Evolutionary conservation across 2,329 filamentous ascomycete species (phyloP).

Genomic region (Knoxdaviesia capensis): DNA sequence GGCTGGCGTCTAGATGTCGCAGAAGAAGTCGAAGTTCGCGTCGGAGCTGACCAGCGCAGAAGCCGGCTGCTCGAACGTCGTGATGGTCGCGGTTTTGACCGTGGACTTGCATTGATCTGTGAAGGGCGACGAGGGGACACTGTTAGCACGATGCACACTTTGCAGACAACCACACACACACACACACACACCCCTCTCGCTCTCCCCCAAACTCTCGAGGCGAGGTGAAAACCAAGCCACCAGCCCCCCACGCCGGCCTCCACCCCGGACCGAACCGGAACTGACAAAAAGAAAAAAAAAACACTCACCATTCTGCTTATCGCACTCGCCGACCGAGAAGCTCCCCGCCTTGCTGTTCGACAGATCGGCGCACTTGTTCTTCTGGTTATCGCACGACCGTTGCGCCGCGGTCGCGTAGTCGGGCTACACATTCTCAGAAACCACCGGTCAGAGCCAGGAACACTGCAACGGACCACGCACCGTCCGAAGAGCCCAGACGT

Average conservation of each 20-base stretch:
- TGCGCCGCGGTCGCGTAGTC: slow-evolving; percentile 21
- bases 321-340: slow-evolving; percentile 22
- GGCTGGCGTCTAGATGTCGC: slow-evolving; percentile 14
- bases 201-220: no score
- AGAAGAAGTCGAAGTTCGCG: slow-evolving; percentile 25
- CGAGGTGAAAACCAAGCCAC: no score
- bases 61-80: slow-evolving; percentile 7
- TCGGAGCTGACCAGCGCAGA: slow-evolving; percentile 18
- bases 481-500: no score
- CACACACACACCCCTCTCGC: no score
- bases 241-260: no score
- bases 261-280: not conserved
- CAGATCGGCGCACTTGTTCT: slow-evolving; percentile 22
- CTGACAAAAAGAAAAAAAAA: no score
- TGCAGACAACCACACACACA: no score
- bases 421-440: slow-evolving; percentile 10
- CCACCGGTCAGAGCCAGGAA: not conserved
- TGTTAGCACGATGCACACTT: no score
- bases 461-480: no score
- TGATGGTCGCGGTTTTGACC: slow-evolving; percentile 5
- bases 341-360: slow-evolving; percentile 15
- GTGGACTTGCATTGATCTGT: slow-evolving; percentile 18
- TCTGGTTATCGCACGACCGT: slow-evolving; percentile 26
- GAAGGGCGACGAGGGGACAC: not conserved
- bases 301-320: slow-evolving; percentile 22